Base-by-base conservation (phyloP, 805 yeast genomes). In the Yarrowia osloensis region DNA sequence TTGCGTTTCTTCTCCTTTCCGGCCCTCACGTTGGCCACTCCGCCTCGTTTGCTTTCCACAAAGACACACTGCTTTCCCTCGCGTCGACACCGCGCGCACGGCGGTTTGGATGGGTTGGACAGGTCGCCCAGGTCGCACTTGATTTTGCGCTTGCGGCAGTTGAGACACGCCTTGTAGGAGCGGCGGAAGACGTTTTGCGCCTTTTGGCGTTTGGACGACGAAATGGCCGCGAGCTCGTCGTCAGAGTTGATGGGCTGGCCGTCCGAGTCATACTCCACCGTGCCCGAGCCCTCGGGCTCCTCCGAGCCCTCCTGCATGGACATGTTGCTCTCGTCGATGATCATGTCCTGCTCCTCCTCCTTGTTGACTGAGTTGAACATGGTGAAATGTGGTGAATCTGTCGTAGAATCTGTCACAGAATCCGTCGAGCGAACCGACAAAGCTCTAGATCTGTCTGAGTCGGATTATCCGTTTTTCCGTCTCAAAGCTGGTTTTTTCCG, bases 71-170 rank as follows among this genome's bases (percentile, higher is more conserved):
- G 91, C 70, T 85, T 85, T 17, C 96, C 81, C 74, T 93, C 97
- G 50, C 98, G 81, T 69, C 83, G 82, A 73, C 98, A 93, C 61
- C 98, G 79, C 2, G 85, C 87, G 80, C 98, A 93, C 3, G 96
- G 95, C 3, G 96, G 95, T 4, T 85, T 86, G 52, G 81, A 81
- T 0, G 96, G 96, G 69, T 82, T 82, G 61, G 86, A 88, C 8
- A 86, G 84, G 11, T 87, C 85, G 1, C 97, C 97, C 70, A 93
- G 78, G 74, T 91, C 96, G 79, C 98, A 93, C 73, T 86, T 87
- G 49, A 91, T 90, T 73, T 93, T 94, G 47, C 96, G 83, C 7
- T 86, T 84, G 19, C 97, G 83, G 75, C 98, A 93, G 77, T 87
- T 90, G 59, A 90, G 77, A 73, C 98, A 93, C 0, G 98, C 98